These are phyloP conservation scores for Psophocarpus tetragonolobus DNA, from an alignment of 306 rosid genomes.

Conservation along the genomic window DNA sequence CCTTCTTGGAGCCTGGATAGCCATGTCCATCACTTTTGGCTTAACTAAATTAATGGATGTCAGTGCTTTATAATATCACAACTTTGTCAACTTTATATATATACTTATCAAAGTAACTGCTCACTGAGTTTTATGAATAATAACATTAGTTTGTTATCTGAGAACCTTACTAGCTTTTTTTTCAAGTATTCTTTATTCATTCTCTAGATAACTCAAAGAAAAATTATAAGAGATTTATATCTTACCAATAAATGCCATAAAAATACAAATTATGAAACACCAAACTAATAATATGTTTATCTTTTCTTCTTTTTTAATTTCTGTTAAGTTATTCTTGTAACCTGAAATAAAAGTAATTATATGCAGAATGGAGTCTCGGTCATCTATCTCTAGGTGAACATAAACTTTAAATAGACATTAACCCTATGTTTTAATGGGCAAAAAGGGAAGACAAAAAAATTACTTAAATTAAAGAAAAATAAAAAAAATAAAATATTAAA, in stretches of 20 bases:
- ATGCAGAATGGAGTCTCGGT: too few species aligned
- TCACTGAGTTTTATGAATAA: background rate
- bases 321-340: too few species aligned
- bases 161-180: background rate
- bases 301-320: too few species aligned
- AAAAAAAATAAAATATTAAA: too few species aligned
- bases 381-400: too few species aligned
- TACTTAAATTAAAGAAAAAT: too few species aligned
- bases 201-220: background rate
- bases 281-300: too few species aligned
- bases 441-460: too few species aligned
- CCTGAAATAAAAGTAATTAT: too few species aligned
- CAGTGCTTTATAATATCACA: constrained; percentile 21
- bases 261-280: background rate
- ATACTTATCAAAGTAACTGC: background rate
- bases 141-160: background rate
- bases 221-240: background rate
- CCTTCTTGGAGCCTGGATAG: constrained; percentile 57
- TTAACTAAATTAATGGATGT: constrained; percentile 37
- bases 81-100: too few species aligned
- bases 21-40: constrained; percentile 56
- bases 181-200: background rate
- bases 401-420: too few species aligned
- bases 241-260: background rate
- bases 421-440: too few species aligned